Percentiles rank a stretch among this genome's conserved stretches.
Conservation (phyloP, 2,329 filamentous ascomycete genomes). For the Diplodia intermedia region DNA sequence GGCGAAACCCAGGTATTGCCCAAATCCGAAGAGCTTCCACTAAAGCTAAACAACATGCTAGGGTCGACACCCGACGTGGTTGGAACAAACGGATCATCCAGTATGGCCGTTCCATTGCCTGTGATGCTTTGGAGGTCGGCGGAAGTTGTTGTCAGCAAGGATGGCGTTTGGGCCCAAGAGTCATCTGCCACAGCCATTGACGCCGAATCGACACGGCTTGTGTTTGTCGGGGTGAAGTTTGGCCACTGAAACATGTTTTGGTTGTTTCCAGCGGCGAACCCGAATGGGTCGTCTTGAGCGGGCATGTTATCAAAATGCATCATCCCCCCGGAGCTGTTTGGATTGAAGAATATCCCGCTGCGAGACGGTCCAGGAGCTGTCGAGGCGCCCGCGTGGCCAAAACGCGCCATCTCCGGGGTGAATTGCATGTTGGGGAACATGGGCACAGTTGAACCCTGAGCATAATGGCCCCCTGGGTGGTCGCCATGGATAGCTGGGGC, state of each 20-base stretch:
- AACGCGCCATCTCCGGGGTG: constrained; percentile 64
- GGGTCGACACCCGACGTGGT: constrained; percentile 55
- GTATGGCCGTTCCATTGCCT: not conserved
- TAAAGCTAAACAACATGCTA: constrained; percentile 55
- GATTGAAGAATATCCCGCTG: constrained; percentile 49
- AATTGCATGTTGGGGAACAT: constrained; percentile 63
- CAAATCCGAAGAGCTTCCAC: constrained; percentile 26
- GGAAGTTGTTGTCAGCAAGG: constrained; percentile 27
- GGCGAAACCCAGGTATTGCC: constrained; percentile 12
- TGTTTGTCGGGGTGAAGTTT: constrained; percentile 1
- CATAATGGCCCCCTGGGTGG: constrained; percentile 1
- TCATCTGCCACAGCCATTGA: constrained; percentile 24
- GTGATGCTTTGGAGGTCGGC: constrained; percentile 23
- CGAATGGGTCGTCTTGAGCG: constrained; percentile 32
- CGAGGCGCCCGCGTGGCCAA: constrained; percentile 59
- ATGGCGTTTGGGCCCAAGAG: constrained; percentile 23
- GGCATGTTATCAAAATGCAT: constrained; percentile 7
- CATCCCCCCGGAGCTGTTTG: constrained; percentile 33
- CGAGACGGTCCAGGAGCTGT: constrained; percentile 65
- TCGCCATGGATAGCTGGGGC: constrained; percentile 8
- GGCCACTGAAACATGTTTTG: constrained; percentile 10
- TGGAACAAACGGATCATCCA: constrained; percentile 41
- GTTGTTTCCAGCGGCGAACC: not conserved
- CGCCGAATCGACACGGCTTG: constrained; percentile 18
- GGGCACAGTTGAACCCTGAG: constrained; percentile 44